A percentile compares a stretch with the other conserved stretches of the same genome.
Evolutionary conservation across 2,329 filamentous ascomycete species (phyloP).

Genomic region (Periconia sp.): DNA sequence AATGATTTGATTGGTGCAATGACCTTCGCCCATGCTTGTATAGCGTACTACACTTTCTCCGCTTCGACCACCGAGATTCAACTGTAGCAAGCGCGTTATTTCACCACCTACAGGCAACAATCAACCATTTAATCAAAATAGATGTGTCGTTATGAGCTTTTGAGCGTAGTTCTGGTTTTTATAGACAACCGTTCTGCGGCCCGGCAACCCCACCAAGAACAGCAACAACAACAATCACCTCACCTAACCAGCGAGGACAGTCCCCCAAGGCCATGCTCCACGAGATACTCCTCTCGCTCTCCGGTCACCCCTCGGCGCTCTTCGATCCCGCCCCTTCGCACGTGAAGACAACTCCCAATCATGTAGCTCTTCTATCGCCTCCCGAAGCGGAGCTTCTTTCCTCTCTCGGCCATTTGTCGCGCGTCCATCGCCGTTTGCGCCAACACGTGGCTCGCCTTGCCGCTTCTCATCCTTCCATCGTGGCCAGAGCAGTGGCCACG

Average conservation of each 20-base stretch:
- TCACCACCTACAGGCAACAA: neutral
- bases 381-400: conserved; percentile 81
- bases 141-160: conserved; percentile 44
- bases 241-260: conserved; percentile 7
- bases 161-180: conserved; percentile 35
- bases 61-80: neutral
- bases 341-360: conserved; percentile 30
- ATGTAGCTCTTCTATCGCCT: conserved; percentile 62
- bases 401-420: conserved; percentile 74
- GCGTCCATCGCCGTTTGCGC: conserved; percentile 73
- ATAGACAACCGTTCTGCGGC: conserved; percentile 24
- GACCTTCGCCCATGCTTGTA: neutral
- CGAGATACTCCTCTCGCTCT: conserved; percentile 95
- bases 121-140: neutral
- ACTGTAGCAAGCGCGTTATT: neutral
- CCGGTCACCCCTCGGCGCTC: conserved; percentile 87
- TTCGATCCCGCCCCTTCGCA: conserved; percentile 60
- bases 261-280: conserved; percentile 74
- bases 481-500: conserved; percentile 85
- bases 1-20: neutral
- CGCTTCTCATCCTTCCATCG: conserved; percentile 71
- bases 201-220: conserved; percentile 12
- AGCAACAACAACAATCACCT: neutral
- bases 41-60: neutral
- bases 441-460: conserved; percentile 67